Conservation (phyloP, 208 protist species). For the Trypanosomatidae sp. region DNA sequence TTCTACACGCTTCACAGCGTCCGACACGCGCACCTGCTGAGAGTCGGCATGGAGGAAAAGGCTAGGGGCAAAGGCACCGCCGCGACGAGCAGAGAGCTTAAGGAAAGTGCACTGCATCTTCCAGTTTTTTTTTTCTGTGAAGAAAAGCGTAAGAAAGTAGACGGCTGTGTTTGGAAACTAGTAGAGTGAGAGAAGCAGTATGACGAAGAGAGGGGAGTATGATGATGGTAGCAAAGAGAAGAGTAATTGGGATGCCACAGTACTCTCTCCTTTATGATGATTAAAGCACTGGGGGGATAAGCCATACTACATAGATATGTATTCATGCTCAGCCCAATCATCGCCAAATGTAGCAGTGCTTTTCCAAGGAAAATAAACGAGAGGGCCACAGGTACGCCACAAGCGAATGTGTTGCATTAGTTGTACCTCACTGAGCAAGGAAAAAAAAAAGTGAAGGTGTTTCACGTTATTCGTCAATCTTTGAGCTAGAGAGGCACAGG, state of each 20-base stretch:
- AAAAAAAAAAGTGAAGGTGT: neutral
- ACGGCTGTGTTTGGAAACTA: neutral
- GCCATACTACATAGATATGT: neutral
- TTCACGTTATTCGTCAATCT: neutral
- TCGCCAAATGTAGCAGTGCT: neutral
- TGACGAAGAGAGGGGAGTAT: neutral
- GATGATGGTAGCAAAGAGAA: slow-evolving; percentile 4
- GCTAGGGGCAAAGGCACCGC: slow-evolving; percentile 29
- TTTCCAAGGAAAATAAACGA: neutral
- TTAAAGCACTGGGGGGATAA: neutral
- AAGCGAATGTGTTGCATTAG: neutral
- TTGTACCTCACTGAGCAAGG: neutral
- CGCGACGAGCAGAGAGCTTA: slow-evolving; percentile 27
- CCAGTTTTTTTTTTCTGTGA: neutral
- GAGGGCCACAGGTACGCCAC: neutral
- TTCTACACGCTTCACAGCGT: slow-evolving; percentile 36
- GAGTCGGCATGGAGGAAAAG: slow-evolving; percentile 27
- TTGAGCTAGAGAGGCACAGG: neutral
- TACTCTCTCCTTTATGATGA: neutral
- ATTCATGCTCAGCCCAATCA: neutral
- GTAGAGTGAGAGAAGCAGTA: neutral
- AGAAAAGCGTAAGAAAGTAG: slow-evolving; percentile 8
- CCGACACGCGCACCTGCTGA: slow-evolving; percentile 24
- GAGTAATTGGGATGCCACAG: neutral
- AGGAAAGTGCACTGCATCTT: slow-evolving; percentile 54